phyloP scores from a whole-genome alignment of 2,329 filamentous ascomycete genomes.

The Dactylellina parvicollis region DNA sequence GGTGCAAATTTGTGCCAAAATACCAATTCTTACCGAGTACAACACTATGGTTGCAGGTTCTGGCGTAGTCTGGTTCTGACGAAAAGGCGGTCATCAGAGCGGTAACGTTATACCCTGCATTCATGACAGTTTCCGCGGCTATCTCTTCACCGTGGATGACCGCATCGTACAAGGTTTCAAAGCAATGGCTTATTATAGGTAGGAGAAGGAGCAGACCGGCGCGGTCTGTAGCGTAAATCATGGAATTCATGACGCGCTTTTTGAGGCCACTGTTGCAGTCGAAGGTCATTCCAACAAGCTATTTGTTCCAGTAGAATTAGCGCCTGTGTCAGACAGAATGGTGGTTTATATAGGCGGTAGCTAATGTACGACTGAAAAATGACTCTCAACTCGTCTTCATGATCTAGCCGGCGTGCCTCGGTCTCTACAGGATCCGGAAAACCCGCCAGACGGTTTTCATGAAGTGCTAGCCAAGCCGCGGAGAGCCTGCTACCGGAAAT shows the following conservation, averaged over 20 bases:
- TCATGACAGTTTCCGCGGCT: slow-evolving; percentile 5
- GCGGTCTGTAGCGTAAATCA: slow-evolving; percentile 62
- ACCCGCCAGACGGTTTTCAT: too few species aligned
- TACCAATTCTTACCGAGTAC: slow-evolving; percentile 6
- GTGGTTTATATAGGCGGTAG: too few species aligned
- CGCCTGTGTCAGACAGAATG: too few species aligned
- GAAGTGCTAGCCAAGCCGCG: too few species aligned
- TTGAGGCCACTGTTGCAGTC: slow-evolving; percentile 58
- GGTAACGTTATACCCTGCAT: slow-evolving; percentile 17
- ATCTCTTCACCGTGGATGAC: slow-evolving; percentile 34
- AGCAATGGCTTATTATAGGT: slow-evolving; percentile 48
- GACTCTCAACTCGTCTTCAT: too few species aligned
- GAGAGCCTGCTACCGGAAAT: too few species aligned
- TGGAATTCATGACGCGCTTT: slow-evolving; percentile 60
- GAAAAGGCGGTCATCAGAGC: slow-evolving; percentile 35
- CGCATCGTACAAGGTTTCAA: not conserved
- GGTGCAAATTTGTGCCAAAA: slow-evolving; percentile 26
- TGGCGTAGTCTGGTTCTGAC: slow-evolving; percentile 15
- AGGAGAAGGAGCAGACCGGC: slow-evolving; percentile 61
- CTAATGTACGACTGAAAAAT: too few species aligned
- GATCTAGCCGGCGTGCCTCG: too few species aligned
- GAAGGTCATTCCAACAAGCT: slow-evolving; percentile 62
- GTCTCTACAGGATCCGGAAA: too few species aligned
- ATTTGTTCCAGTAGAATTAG: too few species aligned
- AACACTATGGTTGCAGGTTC: slow-evolving; percentile 21